Conservation (phyloP, 179 eudicot genomes). For the Silene coronaria region DNA sequence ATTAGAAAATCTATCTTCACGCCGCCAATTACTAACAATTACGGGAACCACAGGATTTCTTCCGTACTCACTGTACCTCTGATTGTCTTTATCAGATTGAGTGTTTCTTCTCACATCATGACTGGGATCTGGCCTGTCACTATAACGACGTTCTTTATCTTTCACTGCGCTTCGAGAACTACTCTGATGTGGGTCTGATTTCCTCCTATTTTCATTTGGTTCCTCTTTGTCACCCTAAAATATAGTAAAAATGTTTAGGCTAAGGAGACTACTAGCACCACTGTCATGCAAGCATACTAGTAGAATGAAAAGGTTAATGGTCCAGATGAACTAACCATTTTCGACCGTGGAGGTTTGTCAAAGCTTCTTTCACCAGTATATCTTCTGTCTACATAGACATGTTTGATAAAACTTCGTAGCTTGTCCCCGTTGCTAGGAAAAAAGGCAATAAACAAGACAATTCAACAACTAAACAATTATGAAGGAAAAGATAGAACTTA, state of each 20-base stretch:
- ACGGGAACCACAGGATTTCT: constrained; percentile 48
- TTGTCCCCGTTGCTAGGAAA: constrained; percentile 65
- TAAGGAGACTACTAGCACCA: constrained; percentile 12
- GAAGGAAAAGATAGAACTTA: not conserved
- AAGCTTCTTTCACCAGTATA: constrained; percentile 73
- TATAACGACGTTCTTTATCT: constrained; percentile 57
- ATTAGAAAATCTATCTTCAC: constrained; percentile 90
- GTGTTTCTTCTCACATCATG: constrained; percentile 60
- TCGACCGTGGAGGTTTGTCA: constrained; percentile 64
- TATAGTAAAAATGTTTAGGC: constrained; percentile 19
- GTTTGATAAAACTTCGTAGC: constrained; percentile 82
- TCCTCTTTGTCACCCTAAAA: constrained; percentile 69
- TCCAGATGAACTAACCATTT: constrained; percentile 40
- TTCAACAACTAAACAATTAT: not conserved
- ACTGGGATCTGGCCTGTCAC: constrained; percentile 65
- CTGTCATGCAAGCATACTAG: not conserved
- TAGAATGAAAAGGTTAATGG: not conserved
- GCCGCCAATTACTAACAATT: constrained; percentile 79
- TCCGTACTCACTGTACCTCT: constrained; percentile 40
- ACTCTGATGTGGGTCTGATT: constrained; percentile 43
- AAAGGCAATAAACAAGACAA: constrained; percentile 1
- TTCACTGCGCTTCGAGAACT: constrained; percentile 76
- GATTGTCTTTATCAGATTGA: constrained; percentile 54
- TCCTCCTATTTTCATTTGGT: constrained; percentile 50
- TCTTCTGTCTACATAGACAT: constrained; percentile 92